Evolutionary conservation across 2,329 filamentous ascomycete species (phyloP).

Genomic region (Fusarium sp.): DNA sequence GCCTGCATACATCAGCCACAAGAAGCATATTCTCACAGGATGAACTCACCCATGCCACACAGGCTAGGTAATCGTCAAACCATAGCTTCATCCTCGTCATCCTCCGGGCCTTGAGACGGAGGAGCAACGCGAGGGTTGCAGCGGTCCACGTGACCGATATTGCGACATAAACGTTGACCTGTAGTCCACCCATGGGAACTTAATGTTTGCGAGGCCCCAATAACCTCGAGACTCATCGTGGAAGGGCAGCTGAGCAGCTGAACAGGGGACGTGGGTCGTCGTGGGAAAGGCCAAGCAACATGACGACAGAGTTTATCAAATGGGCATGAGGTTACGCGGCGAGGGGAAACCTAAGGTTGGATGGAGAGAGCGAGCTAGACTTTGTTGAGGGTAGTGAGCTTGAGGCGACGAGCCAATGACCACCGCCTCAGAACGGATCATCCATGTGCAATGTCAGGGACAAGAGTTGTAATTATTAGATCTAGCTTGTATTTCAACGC

Average conservation of each 20-base stretch:
- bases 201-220: not conserved
- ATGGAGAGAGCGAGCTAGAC: not conserved
- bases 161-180: constrained; percentile 33
- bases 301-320: not conserved
- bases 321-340: not conserved
- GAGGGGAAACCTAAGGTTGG: not conserved
- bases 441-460: not conserved
- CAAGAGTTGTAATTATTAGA: not conserved
- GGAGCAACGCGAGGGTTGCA: constrained; percentile 22
- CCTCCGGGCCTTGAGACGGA: constrained; percentile 33
- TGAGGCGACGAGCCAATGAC: not conserved
- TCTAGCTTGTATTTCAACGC: not conserved
- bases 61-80: constrained; percentile 38
- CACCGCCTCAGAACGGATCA: not conserved
- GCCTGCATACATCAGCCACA: not conserved
- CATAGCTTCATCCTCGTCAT: constrained; percentile 40
- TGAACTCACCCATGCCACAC: constrained; percentile 30
- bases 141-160: constrained; percentile 34
- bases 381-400: constrained; percentile 2
- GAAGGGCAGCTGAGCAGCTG: not conserved
- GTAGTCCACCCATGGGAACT: constrained; percentile 36
- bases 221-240: not conserved
- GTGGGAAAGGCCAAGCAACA: not conserved
- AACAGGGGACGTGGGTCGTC: not conserved
- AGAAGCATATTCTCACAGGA: not conserved